A percentile compares a stretch with the other conserved stretches of the same genome.
These are phyloP conservation scores for Globisporangium nagaii DNA, from an alignment of 352 stramenopile genomes.

Conservation along the genomic window DNA sequence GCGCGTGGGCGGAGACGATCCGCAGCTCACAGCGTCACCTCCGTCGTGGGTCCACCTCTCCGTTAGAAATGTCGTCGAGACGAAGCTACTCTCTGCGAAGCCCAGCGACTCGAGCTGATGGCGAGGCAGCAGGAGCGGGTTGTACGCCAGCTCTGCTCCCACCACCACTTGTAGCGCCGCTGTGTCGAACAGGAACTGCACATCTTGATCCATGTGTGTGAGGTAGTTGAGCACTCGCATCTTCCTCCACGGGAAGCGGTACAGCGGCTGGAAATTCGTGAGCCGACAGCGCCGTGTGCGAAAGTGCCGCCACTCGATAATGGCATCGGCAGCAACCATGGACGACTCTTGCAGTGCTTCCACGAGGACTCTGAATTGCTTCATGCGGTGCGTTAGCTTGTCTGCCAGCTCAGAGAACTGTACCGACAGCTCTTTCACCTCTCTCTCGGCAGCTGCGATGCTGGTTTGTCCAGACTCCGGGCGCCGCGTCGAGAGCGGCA, in stretches of 20 bases:
- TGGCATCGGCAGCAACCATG: constrained; percentile 30
- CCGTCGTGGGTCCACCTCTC: constrained; percentile 14
- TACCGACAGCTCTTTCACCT: constrained; percentile 4
- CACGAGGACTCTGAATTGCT: constrained; percentile 28
- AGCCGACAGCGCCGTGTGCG: constrained; percentile 19
- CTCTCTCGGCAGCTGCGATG: background rate
- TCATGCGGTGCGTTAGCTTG: constrained; percentile 19
- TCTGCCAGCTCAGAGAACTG: constrained; percentile 16
- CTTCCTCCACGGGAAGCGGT: constrained; percentile 44
- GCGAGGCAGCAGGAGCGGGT: constrained; percentile 33
- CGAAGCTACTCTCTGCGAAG: constrained; percentile 8
- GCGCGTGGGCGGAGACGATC: too few species aligned
- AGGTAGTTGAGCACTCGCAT: constrained; percentile 41
- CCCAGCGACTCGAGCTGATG: constrained; percentile 15
- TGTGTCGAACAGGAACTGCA: constrained; percentile 34
- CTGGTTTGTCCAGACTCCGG: constrained; percentile 4
- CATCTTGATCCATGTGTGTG: constrained; percentile 31
- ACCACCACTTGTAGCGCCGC: constrained; percentile 26
- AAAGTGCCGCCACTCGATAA: constrained; percentile 35
- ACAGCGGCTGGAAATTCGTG: constrained; percentile 33
- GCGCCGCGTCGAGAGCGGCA: constrained; percentile 3
- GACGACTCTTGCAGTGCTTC: constrained; percentile 22
- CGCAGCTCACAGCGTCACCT: background rate
- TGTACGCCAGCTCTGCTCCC: constrained; percentile 29
- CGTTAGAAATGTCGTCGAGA: constrained; percentile 52